Evolutionary conservation across 495 filamentous ascomycete species (phyloP).

Genomic region (Penicillium arizonense): DNA sequence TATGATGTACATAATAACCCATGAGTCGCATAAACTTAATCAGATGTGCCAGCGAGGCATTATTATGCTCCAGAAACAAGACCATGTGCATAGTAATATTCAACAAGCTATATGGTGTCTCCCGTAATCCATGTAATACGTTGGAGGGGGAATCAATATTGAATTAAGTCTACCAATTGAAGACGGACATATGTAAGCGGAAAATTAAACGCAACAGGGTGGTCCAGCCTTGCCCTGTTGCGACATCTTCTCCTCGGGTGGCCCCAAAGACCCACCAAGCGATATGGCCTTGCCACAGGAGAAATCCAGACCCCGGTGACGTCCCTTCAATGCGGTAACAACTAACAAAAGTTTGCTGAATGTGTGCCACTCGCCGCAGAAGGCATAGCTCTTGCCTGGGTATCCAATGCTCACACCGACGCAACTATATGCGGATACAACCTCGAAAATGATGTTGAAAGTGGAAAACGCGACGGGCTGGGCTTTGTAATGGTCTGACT

Average conservation of each 20-base stretch:
- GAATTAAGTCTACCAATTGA: no score
- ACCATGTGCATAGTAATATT: no score
- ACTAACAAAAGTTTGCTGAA: slow-evolving; percentile 73
- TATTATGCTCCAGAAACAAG: no score
- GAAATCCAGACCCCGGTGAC: slow-evolving; percentile 63
- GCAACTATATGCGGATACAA: slow-evolving; percentile 80
- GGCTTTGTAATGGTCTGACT: slow-evolving; percentile 60
- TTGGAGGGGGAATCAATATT: no score
- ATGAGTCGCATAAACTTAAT: neutral
- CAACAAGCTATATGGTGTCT: no score
- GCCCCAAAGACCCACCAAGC: no score
- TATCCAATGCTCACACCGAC: slow-evolving; percentile 76
- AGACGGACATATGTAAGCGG: no score
- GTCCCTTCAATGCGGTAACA: slow-evolving; percentile 70
- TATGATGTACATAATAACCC: neutral
- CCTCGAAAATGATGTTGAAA: slow-evolving; percentile 87
- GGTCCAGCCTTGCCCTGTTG: no score
- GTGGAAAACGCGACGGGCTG: slow-evolving; percentile 70
- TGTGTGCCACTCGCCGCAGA: slow-evolving; percentile 67
- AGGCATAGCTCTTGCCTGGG: slow-evolving; percentile 63
- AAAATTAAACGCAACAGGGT: no score
- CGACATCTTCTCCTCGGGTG: no score
- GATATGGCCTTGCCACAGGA: no score
- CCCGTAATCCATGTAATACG: no score
- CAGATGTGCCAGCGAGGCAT: neutral